These are phyloP conservation scores for Mycena rebaudengoi DNA, from an alignment of 768 basidiomycete species.

Conservation along the genomic window DNA sequence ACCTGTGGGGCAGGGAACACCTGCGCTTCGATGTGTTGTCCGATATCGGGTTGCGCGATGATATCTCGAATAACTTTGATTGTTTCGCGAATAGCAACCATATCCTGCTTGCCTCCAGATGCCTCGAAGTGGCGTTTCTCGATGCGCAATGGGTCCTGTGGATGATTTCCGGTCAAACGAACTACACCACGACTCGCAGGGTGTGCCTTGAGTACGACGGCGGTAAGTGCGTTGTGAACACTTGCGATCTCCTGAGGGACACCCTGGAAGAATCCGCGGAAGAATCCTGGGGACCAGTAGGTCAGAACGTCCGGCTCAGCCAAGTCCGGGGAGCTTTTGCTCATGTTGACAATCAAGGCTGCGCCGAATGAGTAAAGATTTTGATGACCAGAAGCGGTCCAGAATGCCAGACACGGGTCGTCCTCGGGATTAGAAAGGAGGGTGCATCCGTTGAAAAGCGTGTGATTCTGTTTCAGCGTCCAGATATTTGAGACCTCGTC, in stretches of 20 bases:
- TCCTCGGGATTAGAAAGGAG: constrained; percentile 28
- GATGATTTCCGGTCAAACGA: constrained; percentile 36
- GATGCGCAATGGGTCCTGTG: constrained; percentile 38
- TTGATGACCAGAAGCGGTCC: constrained; percentile 25
- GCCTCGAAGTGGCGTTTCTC: constrained; percentile 38
- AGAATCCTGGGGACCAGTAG: constrained; percentile 31
- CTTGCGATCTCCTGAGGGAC: constrained; percentile 29
- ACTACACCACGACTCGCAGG: constrained; percentile 37
- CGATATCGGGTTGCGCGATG: constrained; percentile 21
- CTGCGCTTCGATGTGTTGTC: constrained; percentile 26
- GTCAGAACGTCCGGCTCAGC: constrained; percentile 36
- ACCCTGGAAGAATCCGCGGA: constrained; percentile 39
- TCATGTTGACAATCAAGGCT: constrained; percentile 24
- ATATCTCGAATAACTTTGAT: constrained; percentile 33
- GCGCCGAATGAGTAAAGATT: constrained; percentile 37
- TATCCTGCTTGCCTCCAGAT: constrained; percentile 29
- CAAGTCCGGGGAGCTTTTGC: constrained; percentile 26
- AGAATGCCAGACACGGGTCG: constrained; percentile 38
- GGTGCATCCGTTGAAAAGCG: no score
- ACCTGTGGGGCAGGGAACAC: constrained; percentile 31
- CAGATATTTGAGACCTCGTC: constrained; percentile 40
- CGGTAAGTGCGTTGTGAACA: constrained; percentile 34
- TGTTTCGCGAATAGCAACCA: constrained; percentile 33
- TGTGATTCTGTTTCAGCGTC: constrained; percentile 35
- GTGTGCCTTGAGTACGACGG: constrained; percentile 34